Evolutionary conservation across 257 asterid species (phyloP).

Genomic region (Cordia subcordata): DNA sequence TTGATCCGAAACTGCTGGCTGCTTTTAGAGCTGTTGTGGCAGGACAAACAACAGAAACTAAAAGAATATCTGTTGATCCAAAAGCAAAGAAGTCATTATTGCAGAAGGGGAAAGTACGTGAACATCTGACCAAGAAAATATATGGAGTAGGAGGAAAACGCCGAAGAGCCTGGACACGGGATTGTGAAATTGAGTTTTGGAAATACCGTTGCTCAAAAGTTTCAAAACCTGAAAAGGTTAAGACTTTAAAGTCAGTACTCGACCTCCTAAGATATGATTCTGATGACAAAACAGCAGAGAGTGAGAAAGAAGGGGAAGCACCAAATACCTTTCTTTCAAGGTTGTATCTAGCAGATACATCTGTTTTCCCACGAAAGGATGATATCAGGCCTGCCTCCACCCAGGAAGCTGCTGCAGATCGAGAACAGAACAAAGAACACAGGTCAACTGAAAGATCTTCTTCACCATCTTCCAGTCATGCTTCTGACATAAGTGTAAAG

Average conservation of each 20-base stretch:
- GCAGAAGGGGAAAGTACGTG: slow-evolving; percentile 96
- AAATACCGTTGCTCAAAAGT: slow-evolving; percentile 75
- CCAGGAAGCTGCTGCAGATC: slow-evolving; percentile 20
- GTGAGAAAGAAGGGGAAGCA: slow-evolving; percentile 41
- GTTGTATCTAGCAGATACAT: slow-evolving; percentile 84
- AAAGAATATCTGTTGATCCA: slow-evolving; percentile 53
- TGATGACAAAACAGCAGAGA: slow-evolving; percentile 27
- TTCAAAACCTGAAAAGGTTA: slow-evolving; percentile 75
- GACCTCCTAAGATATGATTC: slow-evolving; percentile 59
- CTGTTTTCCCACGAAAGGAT: slow-evolving; percentile 82
- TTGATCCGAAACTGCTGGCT: slow-evolving; percentile 85
- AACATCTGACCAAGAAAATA: slow-evolving; percentile 81
- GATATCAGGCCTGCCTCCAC: slow-evolving; percentile 64
- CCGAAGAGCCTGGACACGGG: slow-evolving; percentile 86
- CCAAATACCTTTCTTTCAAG: slow-evolving; percentile 72
- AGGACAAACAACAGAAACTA: slow-evolving; percentile 56
- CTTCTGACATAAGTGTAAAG: slow-evolving; percentile 24
- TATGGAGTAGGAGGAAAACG: slow-evolving; percentile 89
- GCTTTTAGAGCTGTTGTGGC: slow-evolving; percentile 95
- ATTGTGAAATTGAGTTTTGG: slow-evolving; percentile 98
- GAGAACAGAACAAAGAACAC: slow-evolving; percentile 34
- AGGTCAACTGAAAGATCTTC: slow-evolving; percentile 30
- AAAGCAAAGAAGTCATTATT: slow-evolving; percentile 73
- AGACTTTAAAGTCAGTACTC: slow-evolving; percentile 86
- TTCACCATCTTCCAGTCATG: background rate